phyloP scores from a whole-genome alignment of 2,329 filamentous ascomycete genomes.

The Aspergillus spinulosporus region DNA sequence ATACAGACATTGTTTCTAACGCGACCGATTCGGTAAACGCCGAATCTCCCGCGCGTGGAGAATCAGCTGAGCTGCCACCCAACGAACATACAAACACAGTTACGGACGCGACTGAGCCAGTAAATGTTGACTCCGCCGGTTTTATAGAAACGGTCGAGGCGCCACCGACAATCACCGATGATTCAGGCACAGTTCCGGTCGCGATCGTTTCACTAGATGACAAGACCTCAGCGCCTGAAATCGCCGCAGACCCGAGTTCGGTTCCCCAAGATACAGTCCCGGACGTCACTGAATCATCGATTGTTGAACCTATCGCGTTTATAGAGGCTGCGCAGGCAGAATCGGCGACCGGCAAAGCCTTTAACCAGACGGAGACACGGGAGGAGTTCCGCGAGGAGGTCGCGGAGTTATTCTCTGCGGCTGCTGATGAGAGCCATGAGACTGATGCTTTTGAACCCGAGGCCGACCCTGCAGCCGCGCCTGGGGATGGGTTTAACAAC shows the following conservation, averaged over 20 bases:
- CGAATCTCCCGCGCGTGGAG: background rate
- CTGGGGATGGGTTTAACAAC: background rate
- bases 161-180: no score
- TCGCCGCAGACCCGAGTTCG: no score
- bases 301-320: background rate
- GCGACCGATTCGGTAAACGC: background rate
- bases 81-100: background rate
- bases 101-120: background rate
- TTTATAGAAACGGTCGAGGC: no score
- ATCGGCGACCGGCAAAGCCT: background rate
- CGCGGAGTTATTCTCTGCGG: constrained; percentile 9
- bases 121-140: no score
- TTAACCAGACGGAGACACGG: constrained; percentile 1
- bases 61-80: background rate
- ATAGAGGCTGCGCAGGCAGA: background rate
- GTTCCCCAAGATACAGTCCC: background rate
- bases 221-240: no score
- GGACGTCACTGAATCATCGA: background rate
- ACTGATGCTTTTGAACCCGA: background rate
- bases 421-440: background rate
- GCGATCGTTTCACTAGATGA: no score
- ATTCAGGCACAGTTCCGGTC: no score
- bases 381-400: constrained; percentile 7
- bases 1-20: background rate
- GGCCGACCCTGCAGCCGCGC: background rate